Evolutionary conservation across 352 stramenopile genomes (phyloP).

Genomic region (Hyaloperonospora brassicae): DNA sequence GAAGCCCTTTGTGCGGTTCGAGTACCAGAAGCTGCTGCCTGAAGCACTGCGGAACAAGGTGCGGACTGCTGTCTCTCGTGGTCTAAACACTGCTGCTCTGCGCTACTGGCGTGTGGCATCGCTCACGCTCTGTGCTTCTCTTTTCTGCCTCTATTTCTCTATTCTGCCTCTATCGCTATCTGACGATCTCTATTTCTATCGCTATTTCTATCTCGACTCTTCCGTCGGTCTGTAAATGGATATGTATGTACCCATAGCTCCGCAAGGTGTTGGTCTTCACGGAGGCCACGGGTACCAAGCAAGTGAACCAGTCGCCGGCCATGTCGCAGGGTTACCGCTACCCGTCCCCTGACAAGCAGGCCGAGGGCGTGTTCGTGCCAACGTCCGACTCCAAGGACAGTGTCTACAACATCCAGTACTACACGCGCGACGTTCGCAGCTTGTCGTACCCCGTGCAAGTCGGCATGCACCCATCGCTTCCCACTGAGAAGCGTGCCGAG

Average conservation of each 20-base stretch:
- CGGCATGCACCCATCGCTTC: conserved; percentile 68
- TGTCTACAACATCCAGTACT: conserved; percentile 86
- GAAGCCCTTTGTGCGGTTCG: conserved; percentile 79
- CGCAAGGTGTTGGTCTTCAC: conserved; percentile 77
- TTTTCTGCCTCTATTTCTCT: too few species aligned
- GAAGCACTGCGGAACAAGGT: conserved; percentile 63
- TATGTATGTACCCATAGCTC: conserved; percentile 30
- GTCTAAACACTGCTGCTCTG: too few species aligned
- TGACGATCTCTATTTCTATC: not conserved
- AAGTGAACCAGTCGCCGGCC: conserved; percentile 62
- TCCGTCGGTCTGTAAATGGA: not conserved
- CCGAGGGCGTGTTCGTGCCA: conserved; percentile 59
- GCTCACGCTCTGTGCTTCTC: too few species aligned
- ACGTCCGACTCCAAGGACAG: conserved; percentile 62
- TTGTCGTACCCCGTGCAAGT: conserved; percentile 56
- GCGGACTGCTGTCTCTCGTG: not conserved
- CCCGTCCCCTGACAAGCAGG: conserved; percentile 64
- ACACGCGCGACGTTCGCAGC: conserved; percentile 80
- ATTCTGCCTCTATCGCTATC: too few species aligned
- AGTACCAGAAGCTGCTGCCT: conserved; percentile 65
- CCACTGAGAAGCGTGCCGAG: conserved; percentile 42
- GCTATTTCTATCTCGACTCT: not conserved
- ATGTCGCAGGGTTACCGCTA: conserved; percentile 66
- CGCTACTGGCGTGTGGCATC: too few species aligned
- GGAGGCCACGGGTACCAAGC: conserved; percentile 64